Conservation (phyloP, 2,329 filamentous ascomycete species). For the Paecilomyces niveus region DNA sequence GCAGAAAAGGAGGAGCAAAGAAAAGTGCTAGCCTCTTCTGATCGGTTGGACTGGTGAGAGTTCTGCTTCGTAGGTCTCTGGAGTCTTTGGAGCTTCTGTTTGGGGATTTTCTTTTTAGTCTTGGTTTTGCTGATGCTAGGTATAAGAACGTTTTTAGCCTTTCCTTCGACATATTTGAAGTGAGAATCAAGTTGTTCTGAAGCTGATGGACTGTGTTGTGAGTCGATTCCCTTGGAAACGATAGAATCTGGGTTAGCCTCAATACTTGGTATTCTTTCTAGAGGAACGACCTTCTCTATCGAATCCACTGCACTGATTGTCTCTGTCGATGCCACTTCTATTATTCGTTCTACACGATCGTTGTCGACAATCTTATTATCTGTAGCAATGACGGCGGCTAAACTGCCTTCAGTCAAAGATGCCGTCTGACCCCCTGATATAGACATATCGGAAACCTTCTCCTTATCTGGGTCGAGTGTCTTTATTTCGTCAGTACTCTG, state of each 20-base stretch:
- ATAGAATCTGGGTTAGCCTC: not conserved
- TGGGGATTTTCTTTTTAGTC: not conserved
- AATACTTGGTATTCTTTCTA: not conserved
- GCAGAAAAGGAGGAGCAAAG: slow-evolving; percentile 15
- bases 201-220: no score
- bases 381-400: not conserved
- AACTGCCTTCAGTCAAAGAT: not conserved
- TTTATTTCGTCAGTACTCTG: no score
- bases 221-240: no score
- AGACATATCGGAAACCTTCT: not conserved
- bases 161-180: no score
- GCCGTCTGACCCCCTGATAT: not conserved
- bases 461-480: no score
- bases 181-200: no score
- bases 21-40: not conserved
- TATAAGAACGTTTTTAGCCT: no score
- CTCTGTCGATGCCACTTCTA: not conserved
- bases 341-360: not conserved
- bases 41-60: not conserved
- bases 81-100: not conserved
- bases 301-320: not conserved
- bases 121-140: not conserved
- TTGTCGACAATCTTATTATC: not conserved
- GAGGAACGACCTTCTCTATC: not conserved
- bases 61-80: not conserved